These are phyloP conservation scores for Dorcoceras hygrometricum DNA, from an alignment of 257 asterid genomes.

Conservation along the genomic window DNA sequence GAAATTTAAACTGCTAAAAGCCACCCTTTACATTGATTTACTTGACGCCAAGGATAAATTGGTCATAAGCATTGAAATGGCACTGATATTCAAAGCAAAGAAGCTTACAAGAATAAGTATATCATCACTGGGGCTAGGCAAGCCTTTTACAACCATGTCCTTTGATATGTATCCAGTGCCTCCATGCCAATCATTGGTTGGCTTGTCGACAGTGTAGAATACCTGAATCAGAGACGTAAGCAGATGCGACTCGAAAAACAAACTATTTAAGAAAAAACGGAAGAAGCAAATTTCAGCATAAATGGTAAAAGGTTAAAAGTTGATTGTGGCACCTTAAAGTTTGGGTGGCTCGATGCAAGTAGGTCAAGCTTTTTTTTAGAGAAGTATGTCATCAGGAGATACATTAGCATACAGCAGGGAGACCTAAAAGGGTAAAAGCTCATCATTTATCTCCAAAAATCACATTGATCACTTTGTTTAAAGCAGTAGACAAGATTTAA, in stretches of 20 bases:
- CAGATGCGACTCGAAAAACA: neutral
- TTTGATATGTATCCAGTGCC: slow-evolving; percentile 79
- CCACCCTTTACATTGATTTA: slow-evolving; percentile 14
- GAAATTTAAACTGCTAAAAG: neutral
- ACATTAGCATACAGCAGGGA: slow-evolving; percentile 85
- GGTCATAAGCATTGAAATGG: slow-evolving; percentile 16
- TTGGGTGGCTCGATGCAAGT: slow-evolving; percentile 77
- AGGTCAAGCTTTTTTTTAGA: slow-evolving; percentile 87
- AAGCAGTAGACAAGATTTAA: slow-evolving; percentile 1
- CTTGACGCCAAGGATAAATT: slow-evolving; percentile 12
- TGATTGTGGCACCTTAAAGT: slow-evolving; percentile 62
- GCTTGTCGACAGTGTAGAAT: slow-evolving; percentile 88
- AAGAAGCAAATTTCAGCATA: slow-evolving; percentile 4
- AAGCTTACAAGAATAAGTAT: slow-evolving; percentile 78
- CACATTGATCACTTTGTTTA: slow-evolving; percentile 3
- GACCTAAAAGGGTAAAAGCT: slow-evolving; percentile 45
- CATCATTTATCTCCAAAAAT: slow-evolving; percentile 14
- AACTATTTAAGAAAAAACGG: neutral
- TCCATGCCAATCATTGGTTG: slow-evolving; percentile 83
- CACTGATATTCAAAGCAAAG: slow-evolving; percentile 18
- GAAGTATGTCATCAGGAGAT: slow-evolving; percentile 96
- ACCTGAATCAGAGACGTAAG: slow-evolving; percentile 40
- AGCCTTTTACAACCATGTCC: slow-evolving; percentile 83
- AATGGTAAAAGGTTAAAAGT: slow-evolving; percentile 5
- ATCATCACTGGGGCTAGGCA: slow-evolving; percentile 83